Evolutionary conservation across 2,329 filamentous ascomycete species (phyloP).

Genomic region (Cyphellophora europaea): DNA sequence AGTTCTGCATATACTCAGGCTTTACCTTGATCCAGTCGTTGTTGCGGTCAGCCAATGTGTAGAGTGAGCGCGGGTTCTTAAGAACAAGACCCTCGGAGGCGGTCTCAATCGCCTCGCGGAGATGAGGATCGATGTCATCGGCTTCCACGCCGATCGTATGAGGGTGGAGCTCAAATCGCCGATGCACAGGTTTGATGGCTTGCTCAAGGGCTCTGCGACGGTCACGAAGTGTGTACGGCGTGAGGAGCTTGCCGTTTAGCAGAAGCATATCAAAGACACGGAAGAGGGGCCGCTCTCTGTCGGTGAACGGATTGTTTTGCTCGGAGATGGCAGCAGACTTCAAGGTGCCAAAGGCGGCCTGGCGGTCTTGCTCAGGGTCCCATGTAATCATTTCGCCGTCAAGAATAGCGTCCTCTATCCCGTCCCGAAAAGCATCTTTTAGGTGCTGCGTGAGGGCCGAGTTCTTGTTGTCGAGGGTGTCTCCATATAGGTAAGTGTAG

Average conservation of each 20-base stretch:
- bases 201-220: slow-evolving; percentile 65
- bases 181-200: slow-evolving; percentile 59
- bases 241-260: slow-evolving; percentile 71
- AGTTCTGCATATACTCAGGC: slow-evolving; percentile 95
- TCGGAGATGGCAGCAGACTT: slow-evolving; percentile 82
- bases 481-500: slow-evolving; percentile 89
- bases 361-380: slow-evolving; percentile 76
- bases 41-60: slow-evolving; percentile 79
- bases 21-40: slow-evolving; percentile 99
- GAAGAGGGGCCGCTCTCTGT: slow-evolving; percentile 65
- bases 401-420: slow-evolving; percentile 77
- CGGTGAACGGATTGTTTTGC: slow-evolving; percentile 60
- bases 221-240: slow-evolving; percentile 73
- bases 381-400: slow-evolving; percentile 99
- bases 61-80: slow-evolving; percentile 84
- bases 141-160: slow-evolving; percentile 58
- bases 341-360: slow-evolving; percentile 82
- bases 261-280: slow-evolving; percentile 87
- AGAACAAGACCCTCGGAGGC: slow-evolving; percentile 84
- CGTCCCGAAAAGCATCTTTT: slow-evolving; percentile 62
- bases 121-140: slow-evolving; percentile 65
- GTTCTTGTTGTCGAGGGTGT: slow-evolving; percentile 61
- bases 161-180: slow-evolving; percentile 73
- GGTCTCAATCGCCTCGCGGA: slow-evolving; percentile 76
- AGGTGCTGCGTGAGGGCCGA: slow-evolving; percentile 74